phyloP scores from a whole-genome alignment of 257 asterid genomes.

The Nemophila menziesii region DNA sequence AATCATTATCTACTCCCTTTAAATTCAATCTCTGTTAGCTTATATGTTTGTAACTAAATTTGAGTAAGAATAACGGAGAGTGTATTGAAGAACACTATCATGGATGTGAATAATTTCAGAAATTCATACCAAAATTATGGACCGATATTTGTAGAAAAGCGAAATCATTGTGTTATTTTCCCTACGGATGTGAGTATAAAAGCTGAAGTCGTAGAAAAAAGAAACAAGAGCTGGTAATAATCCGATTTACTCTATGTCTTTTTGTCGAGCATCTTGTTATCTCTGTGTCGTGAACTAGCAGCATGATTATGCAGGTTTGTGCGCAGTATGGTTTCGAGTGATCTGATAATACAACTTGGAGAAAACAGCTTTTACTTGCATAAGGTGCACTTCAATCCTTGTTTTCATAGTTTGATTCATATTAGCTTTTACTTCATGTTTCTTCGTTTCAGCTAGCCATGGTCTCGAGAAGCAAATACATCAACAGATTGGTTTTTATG shows the following conservation, averaged over 20 bases:
- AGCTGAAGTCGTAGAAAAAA: conserved; percentile 18
- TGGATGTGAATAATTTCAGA: conserved; percentile 5
- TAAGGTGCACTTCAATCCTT: conserved; percentile 8
- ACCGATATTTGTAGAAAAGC: conserved; percentile 10
- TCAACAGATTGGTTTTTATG: conserved; percentile 13
- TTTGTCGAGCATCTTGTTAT: not conserved
- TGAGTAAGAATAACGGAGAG: conserved; percentile 1
- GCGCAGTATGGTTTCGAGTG: conserved; percentile 11
- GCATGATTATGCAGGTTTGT: conserved; percentile 13
- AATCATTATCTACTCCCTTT: not conserved
- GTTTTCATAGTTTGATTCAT: not conserved
- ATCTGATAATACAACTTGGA: conserved; percentile 18
- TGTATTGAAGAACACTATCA: conserved; percentile 2
- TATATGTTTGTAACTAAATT: conserved; percentile 1
- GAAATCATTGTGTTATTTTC: conserved; percentile 13
- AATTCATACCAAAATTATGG: conserved; percentile 4
- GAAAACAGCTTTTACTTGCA: conserved; percentile 21
- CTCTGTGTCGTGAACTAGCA: conserved; percentile 3
- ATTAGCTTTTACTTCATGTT: not conserved
- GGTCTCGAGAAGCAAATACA: conserved; percentile 25
- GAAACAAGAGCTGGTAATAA: conserved; percentile 19
- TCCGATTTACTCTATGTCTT: not conserved
- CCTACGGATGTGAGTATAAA: conserved; percentile 14
- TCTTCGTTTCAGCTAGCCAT: conserved; percentile 13
- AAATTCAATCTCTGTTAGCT: not conserved